These are phyloP conservation scores for Aspergillus caelatus DNA, from an alignment of 2,329 filamentous ascomycete genomes.

Conservation along the genomic window DNA sequence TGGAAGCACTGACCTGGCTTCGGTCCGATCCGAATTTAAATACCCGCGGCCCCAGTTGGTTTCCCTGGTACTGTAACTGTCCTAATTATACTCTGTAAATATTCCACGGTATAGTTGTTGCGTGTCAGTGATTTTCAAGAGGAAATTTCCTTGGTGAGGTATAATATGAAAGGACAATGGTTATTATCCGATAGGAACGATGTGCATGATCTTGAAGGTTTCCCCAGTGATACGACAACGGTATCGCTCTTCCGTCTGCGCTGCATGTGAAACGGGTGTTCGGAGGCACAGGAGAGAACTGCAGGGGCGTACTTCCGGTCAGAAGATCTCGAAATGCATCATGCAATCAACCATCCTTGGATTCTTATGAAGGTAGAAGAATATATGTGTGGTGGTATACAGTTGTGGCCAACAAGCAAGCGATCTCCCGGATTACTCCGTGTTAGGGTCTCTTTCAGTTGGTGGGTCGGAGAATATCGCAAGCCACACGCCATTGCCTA, in stretches of 20 bases:
- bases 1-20: slow-evolving; percentile 1
- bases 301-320: background rate
- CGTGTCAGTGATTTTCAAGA: background rate
- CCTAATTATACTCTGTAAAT: background rate
- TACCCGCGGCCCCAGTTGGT: slow-evolving; percentile 11
- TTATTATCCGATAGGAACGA: background rate
- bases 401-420: background rate
- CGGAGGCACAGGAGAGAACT: background rate
- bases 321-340: background rate
- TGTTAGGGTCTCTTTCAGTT: background rate
- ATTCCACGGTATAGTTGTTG: background rate
- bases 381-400: background rate
- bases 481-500: background rate
- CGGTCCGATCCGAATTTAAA: slow-evolving; percentile 27
- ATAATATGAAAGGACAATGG: background rate
- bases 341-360: background rate
- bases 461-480: slow-evolving; percentile 15
- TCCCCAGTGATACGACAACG: background rate
- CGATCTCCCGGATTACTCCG: slow-evolving; percentile 3
- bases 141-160: background rate
- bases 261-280: background rate
- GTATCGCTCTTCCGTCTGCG: background rate
- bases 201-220: background rate
- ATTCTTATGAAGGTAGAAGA: background rate
- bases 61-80: slow-evolving; percentile 16